These are phyloP conservation scores for Rachicladosporium sp. DNA, from an alignment of 2,329 filamentous ascomycete genomes.

Conservation along the genomic window DNA sequence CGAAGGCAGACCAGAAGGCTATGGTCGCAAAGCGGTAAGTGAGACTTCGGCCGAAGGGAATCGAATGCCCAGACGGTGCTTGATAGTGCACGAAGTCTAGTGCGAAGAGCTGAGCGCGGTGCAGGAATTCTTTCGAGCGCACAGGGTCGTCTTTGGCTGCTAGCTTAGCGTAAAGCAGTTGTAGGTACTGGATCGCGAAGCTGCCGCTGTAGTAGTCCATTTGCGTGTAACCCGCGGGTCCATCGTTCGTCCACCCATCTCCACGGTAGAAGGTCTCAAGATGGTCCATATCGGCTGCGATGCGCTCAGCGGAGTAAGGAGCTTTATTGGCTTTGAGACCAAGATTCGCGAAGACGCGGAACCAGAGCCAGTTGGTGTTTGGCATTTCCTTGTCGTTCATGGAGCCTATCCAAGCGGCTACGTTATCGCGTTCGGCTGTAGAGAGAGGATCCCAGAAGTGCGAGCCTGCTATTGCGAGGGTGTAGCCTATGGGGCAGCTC, in stretches of 20 bases:
- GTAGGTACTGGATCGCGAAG: conserved; percentile 70
- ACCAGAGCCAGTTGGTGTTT: conserved; percentile 67
- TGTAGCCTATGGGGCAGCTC: conserved; percentile 67
- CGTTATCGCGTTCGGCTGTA: conserved; percentile 49
- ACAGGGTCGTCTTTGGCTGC: conserved; percentile 52
- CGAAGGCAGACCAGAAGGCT: conserved; percentile 70
- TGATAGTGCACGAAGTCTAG: conserved; percentile 66
- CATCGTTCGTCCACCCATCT: conserved; percentile 68
- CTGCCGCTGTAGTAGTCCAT: conserved; percentile 80
- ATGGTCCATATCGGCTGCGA: conserved; percentile 65
- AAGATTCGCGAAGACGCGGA: conserved; percentile 71
- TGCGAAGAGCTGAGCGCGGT: conserved; percentile 53
- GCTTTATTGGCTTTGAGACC: conserved; percentile 64
- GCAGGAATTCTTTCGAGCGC: conserved; percentile 56
- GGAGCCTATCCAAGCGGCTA: conserved; percentile 61
- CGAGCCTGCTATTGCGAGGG: conserved; percentile 54
- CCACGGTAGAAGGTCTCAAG: conserved; percentile 73
- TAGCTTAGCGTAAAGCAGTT: conserved; percentile 63
- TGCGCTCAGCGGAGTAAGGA: conserved; percentile 53
- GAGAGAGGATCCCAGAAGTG: conserved; percentile 55
- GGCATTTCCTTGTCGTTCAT: conserved; percentile 65
- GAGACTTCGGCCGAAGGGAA: conserved; percentile 66
- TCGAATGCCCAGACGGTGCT: conserved; percentile 56
- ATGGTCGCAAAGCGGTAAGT: conserved; percentile 78
- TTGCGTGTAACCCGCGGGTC: conserved; percentile 64